Percentiles rank a stretch among this genome's conserved stretches.
phyloP scores from a whole-genome alignment of 2,329 filamentous ascomycete species.

The Aspergillus sp. region DNA sequence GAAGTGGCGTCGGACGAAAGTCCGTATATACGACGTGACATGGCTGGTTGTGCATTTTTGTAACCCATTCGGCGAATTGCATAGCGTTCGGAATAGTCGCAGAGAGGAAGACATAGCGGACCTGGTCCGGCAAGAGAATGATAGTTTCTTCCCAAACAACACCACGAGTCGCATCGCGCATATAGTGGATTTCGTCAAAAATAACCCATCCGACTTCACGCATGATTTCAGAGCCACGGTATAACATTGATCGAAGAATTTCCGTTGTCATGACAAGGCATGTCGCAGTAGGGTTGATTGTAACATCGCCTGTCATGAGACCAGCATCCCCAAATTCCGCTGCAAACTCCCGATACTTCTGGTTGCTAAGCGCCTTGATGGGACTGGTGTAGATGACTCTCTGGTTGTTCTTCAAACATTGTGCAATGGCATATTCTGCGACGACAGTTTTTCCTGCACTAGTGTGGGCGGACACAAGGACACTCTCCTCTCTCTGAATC shows the following conservation, averaged over 20 bases:
- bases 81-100: constrained; percentile 98
- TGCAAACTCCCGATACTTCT: constrained; percentile 95
- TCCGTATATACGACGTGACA: constrained; percentile 99
- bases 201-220: constrained; percentile 97
- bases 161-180: constrained; percentile 88
- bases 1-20: constrained; percentile 90
- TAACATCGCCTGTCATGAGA: constrained; percentile 97
- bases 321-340: constrained; percentile 95
- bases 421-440: constrained; percentile 95
- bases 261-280: constrained; percentile 99
- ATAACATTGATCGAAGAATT: constrained; percentile 97
- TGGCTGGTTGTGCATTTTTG: constrained; percentile 93
- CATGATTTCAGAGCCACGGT: constrained; percentile 98
- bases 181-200: constrained; percentile 98
- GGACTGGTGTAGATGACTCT: constrained; percentile 98
- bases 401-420: constrained; percentile 95
- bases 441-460: constrained; percentile 98
- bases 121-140: constrained; percentile 94
- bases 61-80: constrained; percentile 99
- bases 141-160: constrained; percentile 99
- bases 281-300: constrained; percentile 96
- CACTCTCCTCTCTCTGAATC: constrained; percentile 92
- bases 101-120: constrained; percentile 95
- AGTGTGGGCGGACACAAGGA: constrained; percentile 93
- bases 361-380: constrained; percentile 97